phyloP scores from a whole-genome alignment of 257 asterid genomes.

The Lantana camara region DNA sequence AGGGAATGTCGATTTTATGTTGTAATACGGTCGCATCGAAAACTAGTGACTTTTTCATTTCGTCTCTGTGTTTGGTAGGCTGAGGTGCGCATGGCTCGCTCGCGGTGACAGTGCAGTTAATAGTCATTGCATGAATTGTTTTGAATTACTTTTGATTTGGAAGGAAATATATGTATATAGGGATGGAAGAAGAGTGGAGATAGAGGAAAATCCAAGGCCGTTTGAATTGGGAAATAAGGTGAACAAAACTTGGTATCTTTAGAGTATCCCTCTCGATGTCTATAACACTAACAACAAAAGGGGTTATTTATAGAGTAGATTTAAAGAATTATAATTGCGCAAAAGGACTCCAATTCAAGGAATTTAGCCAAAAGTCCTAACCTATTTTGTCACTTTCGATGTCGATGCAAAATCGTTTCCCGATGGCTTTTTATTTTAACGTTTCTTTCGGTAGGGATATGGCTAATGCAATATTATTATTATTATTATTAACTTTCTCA shows the following conservation, averaged over 20 bases:
- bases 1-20: constrained; percentile 48
- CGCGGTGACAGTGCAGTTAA: constrained; percentile 29
- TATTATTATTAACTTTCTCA: too few species aligned
- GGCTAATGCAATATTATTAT: neutral
- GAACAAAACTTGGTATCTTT: constrained; percentile 48
- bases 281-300: constrained; percentile 34
- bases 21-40: constrained; percentile 53
- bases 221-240: constrained; percentile 38
- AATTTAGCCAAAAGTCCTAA: constrained; percentile 29
- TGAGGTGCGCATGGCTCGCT: constrained; percentile 26
- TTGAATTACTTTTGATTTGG: neutral
- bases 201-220: constrained; percentile 55
- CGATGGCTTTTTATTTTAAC: constrained; percentile 69
- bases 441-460: constrained; percentile 49
- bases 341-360: constrained; percentile 25
- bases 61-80: constrained; percentile 4
- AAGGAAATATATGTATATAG: neutral
- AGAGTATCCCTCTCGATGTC: constrained; percentile 28
- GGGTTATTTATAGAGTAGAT: constrained; percentile 34
- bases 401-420: constrained; percentile 52
- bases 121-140: constrained; percentile 48
- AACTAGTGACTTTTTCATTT: constrained; percentile 28
- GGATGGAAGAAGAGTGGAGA: constrained; percentile 27
- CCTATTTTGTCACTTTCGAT: constrained; percentile 39
- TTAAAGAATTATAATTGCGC: constrained; percentile 16